phyloP scores from a whole-genome alignment of 139 green algal genomes.

The Closterium sp. region DNA sequence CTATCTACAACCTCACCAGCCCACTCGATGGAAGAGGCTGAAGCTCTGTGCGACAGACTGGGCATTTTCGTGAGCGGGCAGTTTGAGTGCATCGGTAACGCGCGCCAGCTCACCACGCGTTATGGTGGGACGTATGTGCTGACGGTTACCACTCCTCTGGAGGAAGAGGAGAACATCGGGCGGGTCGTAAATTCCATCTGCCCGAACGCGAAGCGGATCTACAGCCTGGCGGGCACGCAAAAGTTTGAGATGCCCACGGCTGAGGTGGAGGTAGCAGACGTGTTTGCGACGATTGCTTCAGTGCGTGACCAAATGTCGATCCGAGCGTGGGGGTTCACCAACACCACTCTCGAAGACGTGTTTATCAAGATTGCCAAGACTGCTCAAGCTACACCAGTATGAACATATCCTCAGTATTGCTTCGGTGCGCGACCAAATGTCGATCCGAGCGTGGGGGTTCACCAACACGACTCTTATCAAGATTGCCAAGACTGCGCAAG shows the following conservation, averaged over 20 bases:
- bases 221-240: conserved; percentile 65
- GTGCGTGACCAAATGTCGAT: conserved; percentile 38
- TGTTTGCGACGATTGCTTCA: conserved; percentile 38
- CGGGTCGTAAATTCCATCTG: conserved; percentile 24
- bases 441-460: conserved; percentile 78
- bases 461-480: conserved; percentile 82
- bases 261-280: conserved; percentile 45
- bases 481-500: conserved; percentile 51
- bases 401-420: not conserved
- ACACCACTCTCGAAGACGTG: conserved; percentile 90
- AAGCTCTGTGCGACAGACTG: conserved; percentile 77
- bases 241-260: conserved; percentile 67
- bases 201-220: conserved; percentile 58
- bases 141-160: conserved; percentile 69
- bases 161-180: conserved; percentile 57
- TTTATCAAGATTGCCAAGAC: conserved; percentile 68
- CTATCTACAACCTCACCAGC: conserved; percentile 2
- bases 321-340: conserved; percentile 83
- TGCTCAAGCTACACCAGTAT: not conserved
- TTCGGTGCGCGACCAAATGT: conserved; percentile 31
- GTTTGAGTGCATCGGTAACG: conserved; percentile 83
- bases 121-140: conserved; percentile 73
- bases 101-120: conserved; percentile 67
- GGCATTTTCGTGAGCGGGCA: conserved; percentile 72
- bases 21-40: conserved; percentile 58